Evolutionary conservation across 331 rosid genomes (phyloP), one percentile per base, ranked within the genome.

Genomic region (Dryas integrifolia): DNA sequence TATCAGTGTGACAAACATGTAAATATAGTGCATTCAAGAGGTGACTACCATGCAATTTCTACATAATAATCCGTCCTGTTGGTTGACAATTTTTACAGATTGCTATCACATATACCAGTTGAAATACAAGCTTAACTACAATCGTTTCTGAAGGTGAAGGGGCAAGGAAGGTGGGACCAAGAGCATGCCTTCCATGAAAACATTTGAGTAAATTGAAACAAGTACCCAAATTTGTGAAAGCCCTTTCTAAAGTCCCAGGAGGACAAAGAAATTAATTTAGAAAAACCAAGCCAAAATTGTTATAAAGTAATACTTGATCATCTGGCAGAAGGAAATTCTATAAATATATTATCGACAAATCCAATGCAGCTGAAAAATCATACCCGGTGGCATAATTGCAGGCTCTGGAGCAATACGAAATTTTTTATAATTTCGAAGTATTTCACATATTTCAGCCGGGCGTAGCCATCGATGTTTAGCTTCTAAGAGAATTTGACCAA

Each of bases 391-490:
- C 84, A 60, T 80, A 80, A 41, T 50, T 52, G 91, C 84, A 78
- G 98, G 98, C 65, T 81, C 87, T 24, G 88, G 44, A 72, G 91
- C 55, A 78, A 92, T 84, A 51, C 7, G 73, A 67, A 90, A 90
- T 13, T 57, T 76, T 5, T 66, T 70, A 72, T 81, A 80, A 59
- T 92, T 92, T 57, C 73, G 76, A 58, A 92, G 96, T 82, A 92
- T 87, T 85, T 80, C 89, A 62, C 96, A 92, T 70, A 92, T 88
- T 77, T 92, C 96, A 65, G 89, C 92, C 14, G 96, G 96, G 40
- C 96, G 98, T 30, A 92, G 77, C 98, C 98, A 92, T 80, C 98
- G 89, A 76, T 85, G 81, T 26, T 90, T 90, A 43, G 96, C 98
- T 83, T 92, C 92, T 7, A 64, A 7, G 40, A 82, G 77, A 69